Evolutionary conservation across 129 eudicot genomes (phyloP).

Genomic region (Dittrichia graveolens): DNA sequence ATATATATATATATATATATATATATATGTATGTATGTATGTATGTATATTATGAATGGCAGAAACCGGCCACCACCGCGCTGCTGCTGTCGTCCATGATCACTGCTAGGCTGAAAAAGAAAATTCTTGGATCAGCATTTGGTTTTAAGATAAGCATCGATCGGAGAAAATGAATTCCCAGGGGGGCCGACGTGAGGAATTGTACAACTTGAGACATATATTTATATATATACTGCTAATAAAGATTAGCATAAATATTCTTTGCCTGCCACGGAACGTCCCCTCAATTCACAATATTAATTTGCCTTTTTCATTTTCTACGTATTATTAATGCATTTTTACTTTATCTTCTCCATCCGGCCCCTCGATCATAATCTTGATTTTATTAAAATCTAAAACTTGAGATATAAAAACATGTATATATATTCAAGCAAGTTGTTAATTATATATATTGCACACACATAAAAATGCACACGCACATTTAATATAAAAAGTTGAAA

Average conservation of each 20-base stretch:
- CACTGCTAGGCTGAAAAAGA: background rate
- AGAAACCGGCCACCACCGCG: background rate
- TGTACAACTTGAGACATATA: background rate
- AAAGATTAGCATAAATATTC: constrained; percentile 25
- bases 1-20: too few relatives aligned
- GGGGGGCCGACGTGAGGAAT: background rate
- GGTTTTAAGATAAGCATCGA: background rate
- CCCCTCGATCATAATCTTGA: too few relatives aligned
- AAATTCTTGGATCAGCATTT: background rate
- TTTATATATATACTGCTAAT: constrained; percentile 6
- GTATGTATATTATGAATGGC: too few relatives aligned
- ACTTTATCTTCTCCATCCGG: too few relatives aligned
- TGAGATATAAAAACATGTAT: too few relatives aligned
- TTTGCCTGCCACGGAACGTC: constrained; percentile 41
- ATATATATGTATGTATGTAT: too few relatives aligned
- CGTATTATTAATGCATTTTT: too few relatives aligned
- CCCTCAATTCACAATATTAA: constrained; percentile 19
- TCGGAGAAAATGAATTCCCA: constrained; percentile 7
- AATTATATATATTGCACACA: too few relatives aligned
- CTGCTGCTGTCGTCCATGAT: background rate
- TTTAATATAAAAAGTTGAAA: too few relatives aligned
- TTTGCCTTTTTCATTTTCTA: constrained; percentile 14
- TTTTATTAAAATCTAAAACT: too few relatives aligned
- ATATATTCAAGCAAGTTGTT: too few relatives aligned
- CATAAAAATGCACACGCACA: too few relatives aligned